Conservation (phyloP, 331 rosid genomes). For the Rhamnella rubrinervis region DNA sequence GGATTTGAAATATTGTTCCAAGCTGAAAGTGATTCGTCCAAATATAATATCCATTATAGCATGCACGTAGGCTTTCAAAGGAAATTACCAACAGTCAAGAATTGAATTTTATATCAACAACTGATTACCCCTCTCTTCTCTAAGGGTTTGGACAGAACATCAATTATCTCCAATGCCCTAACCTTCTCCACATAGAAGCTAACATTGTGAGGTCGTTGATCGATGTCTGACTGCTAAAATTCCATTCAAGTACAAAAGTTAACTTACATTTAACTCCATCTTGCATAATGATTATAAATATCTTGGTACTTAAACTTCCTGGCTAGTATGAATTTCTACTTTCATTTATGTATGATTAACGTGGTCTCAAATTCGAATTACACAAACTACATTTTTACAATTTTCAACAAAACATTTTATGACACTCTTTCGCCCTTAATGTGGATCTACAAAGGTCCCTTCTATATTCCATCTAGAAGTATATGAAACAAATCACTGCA, state of each 20-base stretch:
- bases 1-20: slow-evolving; percentile 33
- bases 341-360: too few relatives aligned
- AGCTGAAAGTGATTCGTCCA: slow-evolving; percentile 18
- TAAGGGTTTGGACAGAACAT: slow-evolving; percentile 47
- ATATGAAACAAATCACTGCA: background rate
- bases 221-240: slow-evolving; percentile 58
- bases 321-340: too few relatives aligned
- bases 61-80: background rate
- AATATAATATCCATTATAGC: background rate
- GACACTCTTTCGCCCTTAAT: too few relatives aligned
- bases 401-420: too few relatives aligned
- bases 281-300: background rate
- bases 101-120: slow-evolving; percentile 9
- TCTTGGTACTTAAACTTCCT: background rate
- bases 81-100: background rate
- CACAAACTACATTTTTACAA: too few relatives aligned
- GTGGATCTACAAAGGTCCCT: too few relatives aligned
- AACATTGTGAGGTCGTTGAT: slow-evolving; percentile 82
- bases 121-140: slow-evolving; percentile 60
- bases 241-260: slow-evolving; percentile 8
- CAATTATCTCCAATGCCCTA: slow-evolving; percentile 43
- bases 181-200: slow-evolving; percentile 77
- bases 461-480: too few relatives aligned
- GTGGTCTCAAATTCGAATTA: too few relatives aligned
- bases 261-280: background rate